A percentile compares a stretch with the other conserved stretches of the same genome.
These are phyloP conservation scores for Neonectria sp. DNA, from an alignment of 2,329 filamentous ascomycete species.

Conservation along the genomic window DNA sequence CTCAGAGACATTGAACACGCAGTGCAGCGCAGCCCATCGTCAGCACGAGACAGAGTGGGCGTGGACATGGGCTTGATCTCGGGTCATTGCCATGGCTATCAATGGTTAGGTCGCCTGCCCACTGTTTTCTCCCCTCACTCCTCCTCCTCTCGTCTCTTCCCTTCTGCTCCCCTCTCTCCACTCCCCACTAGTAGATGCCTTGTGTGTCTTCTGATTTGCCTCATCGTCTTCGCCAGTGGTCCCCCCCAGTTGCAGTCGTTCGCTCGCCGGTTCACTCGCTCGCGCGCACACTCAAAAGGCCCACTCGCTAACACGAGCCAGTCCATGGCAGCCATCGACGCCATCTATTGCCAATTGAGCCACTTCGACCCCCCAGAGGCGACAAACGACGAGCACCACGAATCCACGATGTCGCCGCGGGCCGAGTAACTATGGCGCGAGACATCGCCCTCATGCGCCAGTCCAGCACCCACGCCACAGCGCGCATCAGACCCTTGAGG, in stretches of 20 bases:
- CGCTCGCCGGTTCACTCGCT: constrained; percentile 41
- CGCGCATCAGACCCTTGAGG: constrained; percentile 37
- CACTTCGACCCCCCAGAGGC: constrained; percentile 42
- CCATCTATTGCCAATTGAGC: constrained; percentile 39
- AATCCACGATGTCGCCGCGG: constrained; percentile 42
- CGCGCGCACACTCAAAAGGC: constrained; percentile 17
- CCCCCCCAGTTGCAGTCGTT: constrained; percentile 30
- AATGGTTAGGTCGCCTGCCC: constrained; percentile 15
- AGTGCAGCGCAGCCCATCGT: constrained; percentile 8
- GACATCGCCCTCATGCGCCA: constrained; percentile 48
- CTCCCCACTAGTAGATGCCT: constrained; percentile 30
- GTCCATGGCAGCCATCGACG: constrained; percentile 49
- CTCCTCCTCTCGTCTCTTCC: constrained; percentile 17
- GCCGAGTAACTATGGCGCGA: constrained; percentile 48
- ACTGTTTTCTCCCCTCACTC: constrained; percentile 30
- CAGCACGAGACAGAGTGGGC: constrained; percentile 21
- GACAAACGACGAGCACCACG: constrained; percentile 40
- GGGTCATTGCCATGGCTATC: constrained; percentile 15
- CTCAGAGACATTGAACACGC: constrained; percentile 19
- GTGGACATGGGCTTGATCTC: constrained; percentile 20
- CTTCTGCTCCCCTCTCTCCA: constrained; percentile 22
- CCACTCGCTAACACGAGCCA: constrained; percentile 42
- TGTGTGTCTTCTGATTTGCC: constrained; percentile 34
- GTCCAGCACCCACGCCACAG: constrained; percentile 44
- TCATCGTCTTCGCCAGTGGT: constrained; percentile 24